Evolutionary conservation across 1,139 yeast genomes (phyloP).

Genomic region (Suhomyces anneliseae): DNA sequence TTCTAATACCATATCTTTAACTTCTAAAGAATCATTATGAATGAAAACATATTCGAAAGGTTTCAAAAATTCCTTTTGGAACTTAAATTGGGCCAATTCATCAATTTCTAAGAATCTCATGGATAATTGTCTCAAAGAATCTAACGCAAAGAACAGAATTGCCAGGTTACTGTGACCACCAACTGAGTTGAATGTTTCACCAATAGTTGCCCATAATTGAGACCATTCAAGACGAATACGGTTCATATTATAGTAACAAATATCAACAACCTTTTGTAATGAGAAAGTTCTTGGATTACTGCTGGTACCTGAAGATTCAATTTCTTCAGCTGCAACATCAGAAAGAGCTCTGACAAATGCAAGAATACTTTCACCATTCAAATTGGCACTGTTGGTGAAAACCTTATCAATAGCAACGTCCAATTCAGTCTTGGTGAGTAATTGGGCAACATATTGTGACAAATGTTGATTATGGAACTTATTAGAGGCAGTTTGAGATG

Average conservation of each 20-base stretch:
- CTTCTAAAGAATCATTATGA: slow-evolving; percentile 67
- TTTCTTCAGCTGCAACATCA: slow-evolving; percentile 86
- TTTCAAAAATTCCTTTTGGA: slow-evolving; percentile 88
- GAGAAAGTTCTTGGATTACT: slow-evolving; percentile 88
- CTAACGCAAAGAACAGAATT: slow-evolving; percentile 87
- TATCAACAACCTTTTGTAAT: slow-evolving; percentile 92
- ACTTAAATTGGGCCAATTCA: slow-evolving; percentile 91
- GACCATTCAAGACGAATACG: slow-evolving; percentile 98
- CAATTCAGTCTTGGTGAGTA: slow-evolving; percentile 70
- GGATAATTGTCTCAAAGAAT: slow-evolving; percentile 88
- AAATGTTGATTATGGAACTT: slow-evolving; percentile 48
- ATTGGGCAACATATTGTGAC: slow-evolving; percentile 40
- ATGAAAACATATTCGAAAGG: slow-evolving; percentile 83
- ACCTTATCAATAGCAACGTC: slow-evolving; percentile 86
- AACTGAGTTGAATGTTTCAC: slow-evolving; percentile 80
- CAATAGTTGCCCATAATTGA: slow-evolving; percentile 92
- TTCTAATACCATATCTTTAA: slow-evolving; percentile 87
- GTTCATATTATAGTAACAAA: slow-evolving; percentile 95
- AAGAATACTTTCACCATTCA: slow-evolving; percentile 81
- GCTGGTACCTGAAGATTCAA: slow-evolving; percentile 82
- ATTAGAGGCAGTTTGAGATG: slow-evolving; percentile 45
- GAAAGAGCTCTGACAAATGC: slow-evolving; percentile 86
- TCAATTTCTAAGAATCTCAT: slow-evolving; percentile 91
- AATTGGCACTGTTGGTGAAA: slow-evolving; percentile 76
- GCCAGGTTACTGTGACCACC: slow-evolving; percentile 77